Evolutionary conservation across 257 asterid species (phyloP), one percentile per base, ranked within the genome.

Genomic region (Paraleonurus japonicus): DNA sequence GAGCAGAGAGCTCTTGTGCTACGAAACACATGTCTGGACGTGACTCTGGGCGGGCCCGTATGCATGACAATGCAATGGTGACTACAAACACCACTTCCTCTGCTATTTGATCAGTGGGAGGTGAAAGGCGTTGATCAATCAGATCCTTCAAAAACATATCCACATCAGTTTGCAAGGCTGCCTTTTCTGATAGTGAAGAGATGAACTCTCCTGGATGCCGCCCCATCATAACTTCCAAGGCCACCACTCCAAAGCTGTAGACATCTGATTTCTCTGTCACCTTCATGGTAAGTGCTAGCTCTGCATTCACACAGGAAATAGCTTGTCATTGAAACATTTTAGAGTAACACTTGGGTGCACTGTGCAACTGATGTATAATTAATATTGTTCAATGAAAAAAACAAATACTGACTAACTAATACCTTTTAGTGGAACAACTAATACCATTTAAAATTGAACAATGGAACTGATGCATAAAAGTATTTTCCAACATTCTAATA

Each of bases 161-260:
- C 0, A 85, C 65, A 11, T 75, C 41, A 26, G 57, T 66, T 15
- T 75, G 26, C 71, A 48, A 23, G 67, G 77, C 79, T 69, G 72
- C 71, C 20, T 74, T 64, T 71, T 81, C 70, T 50, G 89, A 77
- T 65, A 89, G 45, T 47, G 84, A 83, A 70, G 89, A 57, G 73
- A 71, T 20, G 51, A 89, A 84, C 37, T 90, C 97, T 68, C 97
- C 89, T 11, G 98, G 98, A 81, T 93, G 98, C 80, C 69, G 82
- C 73, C 97, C 98, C 96, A 89, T 89, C 90, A 90, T 74, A 67
- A 83, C 68, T 79, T 93, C 98, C 81, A 90, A 64, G 0, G 91
- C 95, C 69, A 90, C 92, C 73, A 93, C 98, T 45, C 97, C 98
- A 35, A 93, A 93, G 87, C 98, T 93, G 76, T 90, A 93, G 1